Percentiles rank a stretch among this genome's conserved stretches.
phyloP scores from a whole-genome alignment of 495 filamentous ascomycete genomes.

The Aspergillus leporis region DNA sequence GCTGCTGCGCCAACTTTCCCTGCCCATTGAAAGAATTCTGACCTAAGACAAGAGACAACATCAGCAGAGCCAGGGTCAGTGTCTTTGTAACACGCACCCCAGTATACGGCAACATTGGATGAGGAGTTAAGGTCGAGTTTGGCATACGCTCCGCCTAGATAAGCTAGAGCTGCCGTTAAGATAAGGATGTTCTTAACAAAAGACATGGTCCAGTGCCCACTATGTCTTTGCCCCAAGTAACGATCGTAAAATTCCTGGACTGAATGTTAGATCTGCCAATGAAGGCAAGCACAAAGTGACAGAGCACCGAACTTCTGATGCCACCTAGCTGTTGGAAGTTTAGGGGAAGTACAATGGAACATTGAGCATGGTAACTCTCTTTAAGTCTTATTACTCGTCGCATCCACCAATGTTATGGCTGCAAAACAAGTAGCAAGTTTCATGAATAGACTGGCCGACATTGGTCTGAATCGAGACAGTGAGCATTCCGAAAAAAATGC shows the following conservation, averaged over 20 bases:
- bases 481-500: background rate
- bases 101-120: constrained; percentile 61
- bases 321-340: background rate
- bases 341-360: no score
- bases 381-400: background rate
- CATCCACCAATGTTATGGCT: background rate
- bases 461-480: background rate
- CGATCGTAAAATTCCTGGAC: background rate
- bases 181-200: constrained; percentile 26
- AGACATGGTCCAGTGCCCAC: constrained; percentile 24
- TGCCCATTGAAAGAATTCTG: constrained; percentile 57
- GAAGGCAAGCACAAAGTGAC: background rate
- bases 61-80: background rate
- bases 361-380: background rate
- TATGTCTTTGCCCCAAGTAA: background rate
- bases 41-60: constrained; percentile 33
- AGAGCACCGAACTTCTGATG: background rate
- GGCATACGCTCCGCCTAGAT: constrained; percentile 36
- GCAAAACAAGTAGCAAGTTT: background rate
- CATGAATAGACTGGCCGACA: background rate
- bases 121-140: constrained; percentile 44
- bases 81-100: constrained; percentile 44
- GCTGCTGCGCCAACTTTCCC: constrained; percentile 50
- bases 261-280: background rate
- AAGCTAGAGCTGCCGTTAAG: constrained; percentile 29